Base-by-base conservation (phyloP, 2,329 filamentous ascomycete genomes). In the Metarhizium album region DNA sequence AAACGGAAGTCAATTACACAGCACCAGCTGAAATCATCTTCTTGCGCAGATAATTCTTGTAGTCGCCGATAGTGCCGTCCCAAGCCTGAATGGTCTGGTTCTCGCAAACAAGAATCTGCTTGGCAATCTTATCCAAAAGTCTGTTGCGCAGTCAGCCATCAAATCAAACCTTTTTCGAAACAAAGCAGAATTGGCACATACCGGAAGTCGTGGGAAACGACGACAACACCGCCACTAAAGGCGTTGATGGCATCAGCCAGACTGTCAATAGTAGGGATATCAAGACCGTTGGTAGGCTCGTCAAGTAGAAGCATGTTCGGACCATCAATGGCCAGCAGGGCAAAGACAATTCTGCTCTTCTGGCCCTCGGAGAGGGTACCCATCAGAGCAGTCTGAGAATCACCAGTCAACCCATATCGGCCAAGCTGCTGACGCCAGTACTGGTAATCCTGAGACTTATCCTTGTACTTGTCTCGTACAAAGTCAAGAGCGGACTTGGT, bases 401-500 rank as follows among this genome's bases (percentile, higher is more conserved):
- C 90, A 68, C 94, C 94, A 52, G 82, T 86, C 57, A 98, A 80
- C 68, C 94, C 94, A 70, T 98, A 98, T 58, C 84, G 82, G 63
- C 93, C 93, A 37, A 98, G 87, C 75, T 95, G 90, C 73, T 96
- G 91, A 67, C 93, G 84, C 93, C 93, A 98, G 82, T 93, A 98
- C 75, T 98, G 93, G 78, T 95, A 95, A 69, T 98, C 93, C 69
- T 98, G 93, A 49, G 84, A 90, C 74, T 91, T 88, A 57, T 84
- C 76, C 42, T 77, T 71, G 75, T 95, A 97, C 78, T 91, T 95
- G 74, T 97, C 91, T 57, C 93, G 87, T 56, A 97, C 91, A 66
- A 98, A 98, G 71, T 98, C 94, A 50, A 98, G 82, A 8, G 93
- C 84, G 45, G 90, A 96, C 79, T 98, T 98, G 71, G 90, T 98